A percentile compares a stretch with the other conserved stretches of the same genome.
Conservation (phyloP, 352 stramenopile species). For the Phytophthora niederhauseri region DNA sequence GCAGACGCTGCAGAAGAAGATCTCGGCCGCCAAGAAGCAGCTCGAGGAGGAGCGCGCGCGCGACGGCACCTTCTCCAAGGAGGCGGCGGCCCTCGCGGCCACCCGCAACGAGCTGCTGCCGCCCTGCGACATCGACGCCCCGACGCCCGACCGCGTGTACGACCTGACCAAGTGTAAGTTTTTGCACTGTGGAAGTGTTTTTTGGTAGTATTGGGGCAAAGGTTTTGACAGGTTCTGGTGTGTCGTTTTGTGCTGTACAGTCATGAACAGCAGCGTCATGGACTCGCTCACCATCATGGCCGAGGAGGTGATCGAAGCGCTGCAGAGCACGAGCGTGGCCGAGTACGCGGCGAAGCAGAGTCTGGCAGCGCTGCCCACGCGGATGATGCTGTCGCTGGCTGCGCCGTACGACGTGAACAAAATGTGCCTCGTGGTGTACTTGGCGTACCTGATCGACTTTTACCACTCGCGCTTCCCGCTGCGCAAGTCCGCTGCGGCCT, state of each 20-base stretch:
- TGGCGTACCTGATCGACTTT: constrained; percentile 77
- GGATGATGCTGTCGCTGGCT: constrained; percentile 69
- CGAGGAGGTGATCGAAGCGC: constrained; percentile 67
- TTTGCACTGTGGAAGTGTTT: constrained; percentile 4
- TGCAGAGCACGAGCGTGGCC: constrained; percentile 57
- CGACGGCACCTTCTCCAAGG: constrained; percentile 61
- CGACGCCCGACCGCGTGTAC: constrained; percentile 81
- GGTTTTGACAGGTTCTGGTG: constrained; percentile 10
- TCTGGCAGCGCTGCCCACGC: constrained; percentile 57
- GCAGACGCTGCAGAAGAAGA: constrained; percentile 80
- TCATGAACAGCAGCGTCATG: constrained; percentile 72
- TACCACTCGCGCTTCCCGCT: constrained; percentile 66
- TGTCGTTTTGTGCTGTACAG: constrained; percentile 31
- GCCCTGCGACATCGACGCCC: constrained; percentile 72
- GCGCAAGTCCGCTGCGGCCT: constrained; percentile 62
- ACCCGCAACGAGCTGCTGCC: constrained; percentile 75
- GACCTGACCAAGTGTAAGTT: constrained; percentile 81
- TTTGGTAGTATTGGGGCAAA: background rate
- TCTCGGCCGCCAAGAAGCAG: constrained; percentile 58
- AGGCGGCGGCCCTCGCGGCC: constrained; percentile 53
- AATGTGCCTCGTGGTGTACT: constrained; percentile 73
- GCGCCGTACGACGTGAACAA: constrained; percentile 77
- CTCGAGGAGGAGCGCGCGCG: constrained; percentile 53
- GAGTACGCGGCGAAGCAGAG: constrained; percentile 60
- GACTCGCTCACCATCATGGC: constrained; percentile 81